Evolutionary conservation across 169 alveolate species (phyloP).

Genomic region (Besnoitia besnoiti): DNA sequence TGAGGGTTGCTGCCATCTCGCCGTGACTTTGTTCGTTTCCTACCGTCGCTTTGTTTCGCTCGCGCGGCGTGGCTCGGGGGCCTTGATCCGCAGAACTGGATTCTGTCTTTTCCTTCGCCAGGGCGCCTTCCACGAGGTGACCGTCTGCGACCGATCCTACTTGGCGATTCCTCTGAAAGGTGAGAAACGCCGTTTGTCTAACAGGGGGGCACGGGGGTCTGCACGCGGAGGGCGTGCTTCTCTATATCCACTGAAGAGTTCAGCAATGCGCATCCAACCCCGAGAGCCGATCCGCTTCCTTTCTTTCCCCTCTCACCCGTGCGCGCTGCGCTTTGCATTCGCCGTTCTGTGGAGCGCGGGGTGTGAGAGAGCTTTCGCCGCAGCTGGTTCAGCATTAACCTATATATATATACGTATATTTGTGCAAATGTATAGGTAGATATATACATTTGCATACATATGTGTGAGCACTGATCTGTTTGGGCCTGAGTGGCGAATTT

Average conservation of each 20-base stretch:
- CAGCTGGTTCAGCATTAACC: too few species aligned
- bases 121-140: constrained; percentile 32
- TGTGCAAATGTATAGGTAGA: neutral
- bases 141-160: constrained; percentile 19
- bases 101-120: neutral
- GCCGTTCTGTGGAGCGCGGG: too few species aligned
- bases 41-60: neutral
- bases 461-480: neutral
- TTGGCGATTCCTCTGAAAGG: constrained; percentile 33
- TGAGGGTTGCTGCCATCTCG: neutral
- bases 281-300: too few species aligned
- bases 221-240: neutral
- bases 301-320: too few species aligned
- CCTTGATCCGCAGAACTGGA: neutral
- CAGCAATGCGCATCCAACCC: too few species aligned
- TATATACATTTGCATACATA: neutral
- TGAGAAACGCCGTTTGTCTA: too few species aligned
- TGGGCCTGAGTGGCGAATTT: neutral
- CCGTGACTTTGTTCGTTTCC: neutral
- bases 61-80: neutral
- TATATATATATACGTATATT: neutral
- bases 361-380: too few species aligned
- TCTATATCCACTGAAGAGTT: too few species aligned
- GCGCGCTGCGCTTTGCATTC: too few species aligned
- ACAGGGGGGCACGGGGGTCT: neutral